phyloP scores from a whole-genome alignment of 495 filamentous ascomycete genomes.

The Aspergillus conjunctus region DNA sequence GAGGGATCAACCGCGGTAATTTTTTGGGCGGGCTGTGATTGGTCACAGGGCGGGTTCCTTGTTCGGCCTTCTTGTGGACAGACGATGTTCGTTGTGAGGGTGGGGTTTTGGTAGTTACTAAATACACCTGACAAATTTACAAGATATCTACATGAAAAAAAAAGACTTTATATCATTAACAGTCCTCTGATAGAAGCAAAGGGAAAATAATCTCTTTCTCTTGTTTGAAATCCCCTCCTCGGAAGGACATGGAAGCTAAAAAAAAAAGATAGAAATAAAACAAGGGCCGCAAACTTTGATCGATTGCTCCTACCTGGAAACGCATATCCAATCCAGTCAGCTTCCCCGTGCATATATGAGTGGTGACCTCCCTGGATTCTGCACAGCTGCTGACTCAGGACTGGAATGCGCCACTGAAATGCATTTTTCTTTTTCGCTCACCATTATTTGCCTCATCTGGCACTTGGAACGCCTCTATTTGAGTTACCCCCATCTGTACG shows the following conservation, averaged over 20 bases:
- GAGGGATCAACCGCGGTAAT: constrained; percentile 7
- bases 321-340: background rate
- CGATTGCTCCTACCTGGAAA: background rate
- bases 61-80: constrained; percentile 21
- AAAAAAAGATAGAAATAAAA: background rate
- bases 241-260: background rate
- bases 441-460: background rate
- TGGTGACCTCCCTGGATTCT: background rate
- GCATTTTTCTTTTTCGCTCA: background rate
- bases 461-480: background rate
- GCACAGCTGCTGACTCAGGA: background rate
- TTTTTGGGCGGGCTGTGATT: background rate
- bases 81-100: background rate
- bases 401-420: background rate
- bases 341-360: background rate
- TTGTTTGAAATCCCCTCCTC: background rate
- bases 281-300: background rate
- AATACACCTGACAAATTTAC: no score
- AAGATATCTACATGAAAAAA: no score
- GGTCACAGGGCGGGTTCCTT: constrained; percentile 7
- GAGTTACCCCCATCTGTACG: background rate
- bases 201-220: no score
- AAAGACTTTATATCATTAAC: no score
- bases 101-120: no score
- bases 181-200: no score